Conservation (phyloP, 2,329 filamentous ascomycete genomes). For the Paracorniculantispora psalliotae region DNA sequence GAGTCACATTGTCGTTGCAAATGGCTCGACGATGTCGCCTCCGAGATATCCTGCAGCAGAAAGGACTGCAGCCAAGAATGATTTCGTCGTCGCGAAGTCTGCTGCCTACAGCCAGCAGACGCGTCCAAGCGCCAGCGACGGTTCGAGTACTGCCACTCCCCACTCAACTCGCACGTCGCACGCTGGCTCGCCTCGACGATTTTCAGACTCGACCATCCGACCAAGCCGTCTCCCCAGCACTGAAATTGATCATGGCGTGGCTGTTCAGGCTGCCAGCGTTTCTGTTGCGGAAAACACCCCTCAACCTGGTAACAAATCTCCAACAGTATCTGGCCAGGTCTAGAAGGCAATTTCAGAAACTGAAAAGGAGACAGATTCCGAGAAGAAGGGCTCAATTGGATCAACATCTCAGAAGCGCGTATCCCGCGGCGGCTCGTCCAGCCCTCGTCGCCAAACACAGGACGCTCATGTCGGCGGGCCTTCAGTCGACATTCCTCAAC, state of each 20-base stretch:
- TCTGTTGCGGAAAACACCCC: neutral
- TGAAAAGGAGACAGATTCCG: neutral
- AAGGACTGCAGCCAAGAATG: neutral
- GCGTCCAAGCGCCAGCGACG: neutral
- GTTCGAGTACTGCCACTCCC: neutral
- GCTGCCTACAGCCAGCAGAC: neutral
- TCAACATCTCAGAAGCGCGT: no score
- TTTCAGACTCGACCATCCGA: neutral
- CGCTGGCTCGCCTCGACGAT: neutral
- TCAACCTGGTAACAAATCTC: neutral
- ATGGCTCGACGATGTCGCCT: constrained; percentile 16
- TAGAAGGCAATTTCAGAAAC: neutral
- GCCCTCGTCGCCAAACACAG: neutral
- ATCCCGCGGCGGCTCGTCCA: neutral
- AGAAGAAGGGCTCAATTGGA: neutral
- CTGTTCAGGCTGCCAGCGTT: neutral
- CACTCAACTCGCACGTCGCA: neutral
- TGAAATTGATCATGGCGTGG: neutral
- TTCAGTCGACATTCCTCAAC: neutral
- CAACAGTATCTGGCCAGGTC: neutral
- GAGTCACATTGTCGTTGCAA: constrained; percentile 16
- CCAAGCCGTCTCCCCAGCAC: neutral
- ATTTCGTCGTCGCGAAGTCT: neutral
- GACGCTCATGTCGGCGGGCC: neutral
- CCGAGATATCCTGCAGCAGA: neutral